A percentile compares a stretch with the other conserved stretches of the same genome.
Evolutionary conservation across 23 red algal species (phyloP).

Genomic region (Porphyridium purpureum): DNA sequence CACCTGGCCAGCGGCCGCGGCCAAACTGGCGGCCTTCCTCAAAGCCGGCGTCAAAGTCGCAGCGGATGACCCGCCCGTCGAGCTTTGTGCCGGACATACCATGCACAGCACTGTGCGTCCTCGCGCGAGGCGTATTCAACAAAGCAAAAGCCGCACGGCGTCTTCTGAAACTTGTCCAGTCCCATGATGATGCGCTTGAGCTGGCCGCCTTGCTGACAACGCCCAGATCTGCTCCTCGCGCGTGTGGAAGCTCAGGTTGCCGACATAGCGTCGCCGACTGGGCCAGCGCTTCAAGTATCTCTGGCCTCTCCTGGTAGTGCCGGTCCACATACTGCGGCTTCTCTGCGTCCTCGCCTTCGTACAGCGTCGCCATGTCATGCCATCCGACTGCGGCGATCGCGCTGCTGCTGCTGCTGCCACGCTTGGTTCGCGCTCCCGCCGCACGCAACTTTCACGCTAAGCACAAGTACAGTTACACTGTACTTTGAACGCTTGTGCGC

Average conservation of each 20-base stretch:
- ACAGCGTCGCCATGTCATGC: too few species aligned
- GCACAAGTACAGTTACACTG: too few species aligned
- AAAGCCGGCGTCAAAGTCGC: slow-evolving; percentile 86
- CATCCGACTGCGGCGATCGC: too few species aligned
- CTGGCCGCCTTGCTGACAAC: slow-evolving; percentile 55
- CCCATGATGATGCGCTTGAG: slow-evolving; percentile 93
- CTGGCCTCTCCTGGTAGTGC: neutral
- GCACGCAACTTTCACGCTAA: too few species aligned
- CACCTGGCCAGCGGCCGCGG: slow-evolving; percentile 63
- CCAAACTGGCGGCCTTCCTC: slow-evolving; percentile 72
- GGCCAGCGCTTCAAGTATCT: slow-evolving; percentile 5
- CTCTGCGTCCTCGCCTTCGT: too few species aligned
- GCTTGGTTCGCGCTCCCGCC: too few species aligned
- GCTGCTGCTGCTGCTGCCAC: too few species aligned
- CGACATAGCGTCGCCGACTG: slow-evolving; percentile 61
- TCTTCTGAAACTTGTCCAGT: slow-evolving; percentile 71
- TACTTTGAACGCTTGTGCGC: too few species aligned
- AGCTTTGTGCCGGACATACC: slow-evolving; percentile 42
- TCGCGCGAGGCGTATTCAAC: slow-evolving; percentile 65
- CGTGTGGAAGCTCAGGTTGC: slow-evolving; percentile 89
- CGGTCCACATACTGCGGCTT: too few species aligned
- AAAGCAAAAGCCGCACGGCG: slow-evolving; percentile 97
- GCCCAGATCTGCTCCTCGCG: slow-evolving; percentile 85
- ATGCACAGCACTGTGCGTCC: slow-evolving; percentile 45
- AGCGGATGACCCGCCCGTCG: slow-evolving; percentile 58